Conservation (phyloP, 345 rosid genomes). For the Linum usitatissimum region DNA sequence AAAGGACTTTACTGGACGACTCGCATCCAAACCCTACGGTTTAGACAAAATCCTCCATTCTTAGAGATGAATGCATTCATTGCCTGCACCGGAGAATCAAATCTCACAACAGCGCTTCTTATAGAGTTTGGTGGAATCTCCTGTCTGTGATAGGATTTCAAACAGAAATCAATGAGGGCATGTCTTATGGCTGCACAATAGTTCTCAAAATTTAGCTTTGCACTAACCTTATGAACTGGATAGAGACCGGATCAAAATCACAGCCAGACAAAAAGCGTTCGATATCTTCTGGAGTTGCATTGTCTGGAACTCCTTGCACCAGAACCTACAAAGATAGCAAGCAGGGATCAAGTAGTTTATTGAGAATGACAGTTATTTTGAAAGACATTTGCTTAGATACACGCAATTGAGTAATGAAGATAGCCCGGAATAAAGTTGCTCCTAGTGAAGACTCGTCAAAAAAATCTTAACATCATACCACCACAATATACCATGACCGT, state of each 20-base stretch:
- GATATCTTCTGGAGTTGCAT: constrained; percentile 40
- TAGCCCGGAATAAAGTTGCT: too few species aligned
- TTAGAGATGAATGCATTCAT: constrained; percentile 51
- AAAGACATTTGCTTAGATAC: not conserved
- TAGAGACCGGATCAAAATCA: constrained; percentile 41
- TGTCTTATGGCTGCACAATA: not conserved
- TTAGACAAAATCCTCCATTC: constrained; percentile 55
- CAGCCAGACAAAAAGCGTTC: constrained; percentile 70
- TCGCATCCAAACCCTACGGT: constrained; percentile 44
- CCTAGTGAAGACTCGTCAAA: not conserved
- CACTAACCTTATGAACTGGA: constrained; percentile 34
- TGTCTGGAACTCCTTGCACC: constrained; percentile 48
- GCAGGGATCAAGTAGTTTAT: not conserved
- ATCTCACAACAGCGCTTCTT: constrained; percentile 38
- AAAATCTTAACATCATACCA: not conserved
- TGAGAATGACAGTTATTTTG: not conserved
- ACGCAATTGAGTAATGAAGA: not conserved
- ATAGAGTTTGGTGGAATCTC: constrained; percentile 17
- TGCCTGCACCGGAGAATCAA: constrained; percentile 43
- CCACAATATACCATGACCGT: not conserved
- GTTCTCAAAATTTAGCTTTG: not conserved
- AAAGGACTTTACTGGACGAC: constrained; percentile 45
- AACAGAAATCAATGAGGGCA: not conserved
- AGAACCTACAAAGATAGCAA: constrained; percentile 33
- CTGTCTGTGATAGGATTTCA: constrained; percentile 24